phyloP scores from a whole-genome alignment of 495 filamentous ascomycete genomes.

The Daldinia grandis region DNA sequence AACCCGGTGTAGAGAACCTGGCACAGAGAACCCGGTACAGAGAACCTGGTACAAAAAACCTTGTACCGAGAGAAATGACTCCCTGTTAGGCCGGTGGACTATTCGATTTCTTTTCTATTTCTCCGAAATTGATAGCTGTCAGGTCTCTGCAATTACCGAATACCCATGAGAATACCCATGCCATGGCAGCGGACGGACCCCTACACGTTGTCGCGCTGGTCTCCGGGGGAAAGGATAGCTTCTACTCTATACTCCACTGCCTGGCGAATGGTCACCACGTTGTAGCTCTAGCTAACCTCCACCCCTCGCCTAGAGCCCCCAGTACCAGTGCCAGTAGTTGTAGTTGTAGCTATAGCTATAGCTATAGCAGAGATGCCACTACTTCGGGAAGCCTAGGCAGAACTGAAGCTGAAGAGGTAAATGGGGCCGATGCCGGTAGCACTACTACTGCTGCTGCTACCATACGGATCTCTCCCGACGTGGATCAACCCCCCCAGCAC shows the following conservation, averaged over 20 bases:
- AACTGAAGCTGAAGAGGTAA: conserved; percentile 11
- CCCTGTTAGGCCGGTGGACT: conserved; percentile 18
- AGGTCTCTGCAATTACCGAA: conserved; percentile 12
- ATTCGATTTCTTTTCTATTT: conserved; percentile 37
- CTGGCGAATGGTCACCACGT: conserved; percentile 83
- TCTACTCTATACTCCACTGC: conserved; percentile 92
- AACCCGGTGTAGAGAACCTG: background rate
- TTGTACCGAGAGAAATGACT: conserved; percentile 13
- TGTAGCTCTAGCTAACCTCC: conserved; percentile 87
- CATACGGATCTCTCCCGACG: conserved; percentile 32
- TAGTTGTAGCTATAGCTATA: too few relatives aligned
- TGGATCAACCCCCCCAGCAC: conserved; percentile 7
- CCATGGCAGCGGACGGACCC: conserved; percentile 44
- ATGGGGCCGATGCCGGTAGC: conserved; percentile 6
- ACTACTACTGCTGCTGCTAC: conserved; percentile 5
- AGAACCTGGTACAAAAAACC: background rate
- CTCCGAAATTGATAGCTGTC: conserved; percentile 34
- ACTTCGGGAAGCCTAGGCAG: background rate
- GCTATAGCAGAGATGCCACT: background rate
- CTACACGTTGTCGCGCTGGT: conserved; percentile 91
- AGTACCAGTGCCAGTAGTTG: too few relatives aligned
- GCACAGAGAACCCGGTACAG: background rate
- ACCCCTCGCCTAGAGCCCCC: conserved; percentile 59
- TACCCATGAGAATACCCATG: background rate
- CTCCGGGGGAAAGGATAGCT: conserved; percentile 96